Base-by-base conservation (phyloP, 805 yeast genomes). In the Saccharomycopsis selenospora region DNA sequence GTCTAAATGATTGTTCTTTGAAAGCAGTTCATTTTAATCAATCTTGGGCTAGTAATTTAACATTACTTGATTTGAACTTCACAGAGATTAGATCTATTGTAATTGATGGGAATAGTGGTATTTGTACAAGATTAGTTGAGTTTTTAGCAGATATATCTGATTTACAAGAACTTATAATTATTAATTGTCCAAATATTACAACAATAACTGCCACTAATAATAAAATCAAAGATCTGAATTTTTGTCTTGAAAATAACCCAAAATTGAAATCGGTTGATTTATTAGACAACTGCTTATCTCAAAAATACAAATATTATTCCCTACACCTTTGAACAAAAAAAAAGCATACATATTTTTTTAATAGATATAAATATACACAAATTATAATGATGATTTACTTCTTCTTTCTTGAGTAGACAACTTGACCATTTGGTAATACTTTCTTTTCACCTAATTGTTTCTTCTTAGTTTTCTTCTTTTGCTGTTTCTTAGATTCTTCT, bases 361-460 rank as follows among this genome's bases (percentile, higher is more conserved):
- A n/a, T n/a, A n/a, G n/a, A n/a, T n/a, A n/a, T n/a, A n/a, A n/a
- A n/a, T n/a, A n/a, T n/a, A n/a, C n/a, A n/a, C n/a, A n/a, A n/a
- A n/a, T n/a, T n/a, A n/a, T n/a, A n/a, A 27, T 8, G 11, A 27
- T 11, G 11, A 11, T 27, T 10, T 33, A 33, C 17, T 45, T 51
- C 33, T 46, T 52, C 49, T 52, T 52, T 49, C 55, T 49, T 10
- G 48, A 13, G 46, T 66, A 64, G 3, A 77, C 69, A 8, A 76
- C 76, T 58, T 79, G 79, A 1, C 86, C 86, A 57, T 80, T 80
- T 7, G 83, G 82, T 51, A 80, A 65, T 44, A 69, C 76, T 41
- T 67, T 61, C 54, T 70, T 75, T 49, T 71, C 71, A 7, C 76
- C 77, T 45, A 61, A 63, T 22, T 59, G 66, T 17, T 56, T 58